Conservation (phyloP, 768 basidiomycete genomes). For the Rhizopogon vinicolor region DNA sequence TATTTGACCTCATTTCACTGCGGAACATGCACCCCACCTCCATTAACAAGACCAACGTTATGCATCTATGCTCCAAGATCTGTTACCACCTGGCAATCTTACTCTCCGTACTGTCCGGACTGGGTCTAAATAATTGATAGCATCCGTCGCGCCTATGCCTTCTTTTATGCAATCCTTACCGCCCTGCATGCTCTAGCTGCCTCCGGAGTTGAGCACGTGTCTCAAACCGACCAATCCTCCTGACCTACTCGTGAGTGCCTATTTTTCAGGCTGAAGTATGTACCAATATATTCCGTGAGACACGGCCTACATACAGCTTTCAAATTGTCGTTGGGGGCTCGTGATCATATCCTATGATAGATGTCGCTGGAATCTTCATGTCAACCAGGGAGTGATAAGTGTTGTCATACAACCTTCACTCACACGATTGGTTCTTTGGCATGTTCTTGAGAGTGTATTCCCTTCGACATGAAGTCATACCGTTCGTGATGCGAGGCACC, state of each 20-base stretch:
- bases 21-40: not conserved
- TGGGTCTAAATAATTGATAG: not conserved
- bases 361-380: not conserved
- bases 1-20: not conserved
- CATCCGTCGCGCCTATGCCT: conserved; percentile 1
- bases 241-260: not conserved
- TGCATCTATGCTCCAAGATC: not conserved
- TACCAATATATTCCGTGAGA: conserved; percentile 5
- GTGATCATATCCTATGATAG: not conserved
- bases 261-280: not conserved
- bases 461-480: conserved; percentile 6
- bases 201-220: not conserved
- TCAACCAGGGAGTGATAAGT: not conserved
- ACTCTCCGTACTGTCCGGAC: conserved; percentile 4
- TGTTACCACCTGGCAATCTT: not conserved
- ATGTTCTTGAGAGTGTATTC: not conserved
- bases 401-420: not conserved
- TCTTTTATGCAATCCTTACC: not conserved
- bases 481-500: not conserved
- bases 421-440: not conserved
- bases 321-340: not conserved
- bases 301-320: not conserved
- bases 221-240: not conserved
- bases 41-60: not conserved
- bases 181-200: not conserved